Evolutionary conservation across 2,329 filamentous ascomycete species (phyloP).

Genomic region (Diaporthe citriasiana): DNA sequence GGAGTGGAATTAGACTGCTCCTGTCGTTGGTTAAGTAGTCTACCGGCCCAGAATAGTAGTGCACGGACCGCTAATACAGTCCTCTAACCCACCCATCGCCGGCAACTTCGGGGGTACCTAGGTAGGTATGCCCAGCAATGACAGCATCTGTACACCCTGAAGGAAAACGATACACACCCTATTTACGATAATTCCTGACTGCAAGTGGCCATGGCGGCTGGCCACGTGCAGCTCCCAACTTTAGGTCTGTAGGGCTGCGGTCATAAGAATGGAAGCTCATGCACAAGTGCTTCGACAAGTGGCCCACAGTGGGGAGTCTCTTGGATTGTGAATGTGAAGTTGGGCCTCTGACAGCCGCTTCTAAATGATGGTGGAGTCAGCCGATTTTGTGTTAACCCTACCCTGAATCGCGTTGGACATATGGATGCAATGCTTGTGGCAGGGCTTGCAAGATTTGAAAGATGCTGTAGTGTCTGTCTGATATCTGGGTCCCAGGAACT

Average conservation of each 20-base stretch:
- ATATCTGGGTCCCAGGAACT: neutral
- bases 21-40: neutral
- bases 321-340: neutral
- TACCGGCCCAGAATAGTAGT: slow-evolving; percentile 12
- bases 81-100: neutral
- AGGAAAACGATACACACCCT: too few relatives aligned
- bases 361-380: neutral
- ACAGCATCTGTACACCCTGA: neutral
- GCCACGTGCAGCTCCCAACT: neutral
- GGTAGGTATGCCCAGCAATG: neutral
- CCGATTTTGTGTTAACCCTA: neutral
- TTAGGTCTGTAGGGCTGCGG: neutral
- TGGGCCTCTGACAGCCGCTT: neutral
- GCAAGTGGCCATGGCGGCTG: neutral
- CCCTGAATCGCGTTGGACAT: neutral
- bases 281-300: neutral
- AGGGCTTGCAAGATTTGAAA: neutral
- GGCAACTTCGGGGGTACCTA: neutral
- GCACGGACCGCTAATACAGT: slow-evolving; percentile 3
- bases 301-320: neutral
- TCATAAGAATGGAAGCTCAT: neutral
- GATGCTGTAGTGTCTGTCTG: neutral
- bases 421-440: neutral
- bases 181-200: neutral
- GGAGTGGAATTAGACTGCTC: neutral